Conservation (phyloP, 805 yeast genomes). For the Myxozyma udenii region DNA sequence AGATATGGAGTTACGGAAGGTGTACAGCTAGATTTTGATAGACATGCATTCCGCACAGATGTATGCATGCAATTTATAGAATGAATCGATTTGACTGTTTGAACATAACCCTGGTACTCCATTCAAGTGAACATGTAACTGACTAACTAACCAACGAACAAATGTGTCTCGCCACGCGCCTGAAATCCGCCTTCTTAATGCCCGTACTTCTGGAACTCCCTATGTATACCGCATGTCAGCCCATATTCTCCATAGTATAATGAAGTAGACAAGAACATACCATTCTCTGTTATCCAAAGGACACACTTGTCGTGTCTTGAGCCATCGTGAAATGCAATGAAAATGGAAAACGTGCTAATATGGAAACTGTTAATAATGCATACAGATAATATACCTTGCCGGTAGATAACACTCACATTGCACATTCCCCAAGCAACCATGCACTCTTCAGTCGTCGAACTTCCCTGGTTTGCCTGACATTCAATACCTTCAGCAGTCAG, state of each 20-base stretch:
- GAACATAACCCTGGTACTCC: not conserved
- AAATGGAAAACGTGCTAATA: slow-evolving; percentile 85
- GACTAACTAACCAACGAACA: not conserved
- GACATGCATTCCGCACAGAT: too few species aligned
- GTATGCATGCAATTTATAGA: too few species aligned
- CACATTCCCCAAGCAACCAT: slow-evolving; percentile 97
- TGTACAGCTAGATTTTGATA: too few species aligned
- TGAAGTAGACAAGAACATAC: slow-evolving; percentile 37
- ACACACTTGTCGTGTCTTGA: slow-evolving; percentile 90
- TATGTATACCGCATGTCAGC: not conserved
- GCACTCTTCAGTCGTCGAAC: slow-evolving; percentile 66
- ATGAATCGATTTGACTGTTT: too few species aligned
- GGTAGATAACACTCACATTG: slow-evolving; percentile 44
- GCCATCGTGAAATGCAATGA: slow-evolving; percentile 95
- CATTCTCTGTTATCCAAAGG: slow-evolving; percentile 94
- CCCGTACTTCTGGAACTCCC: slow-evolving; percentile 65
- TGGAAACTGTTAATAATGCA: not conserved
- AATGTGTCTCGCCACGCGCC: not conserved
- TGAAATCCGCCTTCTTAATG: too few species aligned
- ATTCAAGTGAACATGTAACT: not conserved
- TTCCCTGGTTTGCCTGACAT: slow-evolving; percentile 81
- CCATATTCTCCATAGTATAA: not conserved
- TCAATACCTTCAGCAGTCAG: slow-evolving; percentile 48
- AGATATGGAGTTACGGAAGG: slow-evolving; percentile 1
- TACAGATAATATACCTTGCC: not conserved